phyloP scores from a whole-genome alignment of 2,329 filamentous ascomycete species.

The Aphanocladium album region DNA sequence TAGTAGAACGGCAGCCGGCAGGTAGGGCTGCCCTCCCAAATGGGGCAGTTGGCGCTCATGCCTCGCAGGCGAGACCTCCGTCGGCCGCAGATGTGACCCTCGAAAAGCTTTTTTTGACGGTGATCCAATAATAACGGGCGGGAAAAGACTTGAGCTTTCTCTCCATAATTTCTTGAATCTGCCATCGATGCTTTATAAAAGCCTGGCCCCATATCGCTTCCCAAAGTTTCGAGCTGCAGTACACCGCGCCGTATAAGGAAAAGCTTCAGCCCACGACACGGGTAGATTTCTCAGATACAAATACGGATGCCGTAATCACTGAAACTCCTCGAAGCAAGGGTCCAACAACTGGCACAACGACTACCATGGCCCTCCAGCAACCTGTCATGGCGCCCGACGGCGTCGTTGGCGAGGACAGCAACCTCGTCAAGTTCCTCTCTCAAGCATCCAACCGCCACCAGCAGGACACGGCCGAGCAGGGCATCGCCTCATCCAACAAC shows the following conservation, averaged over 20 bases:
- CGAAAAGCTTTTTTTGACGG: background rate
- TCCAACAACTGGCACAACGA: background rate
- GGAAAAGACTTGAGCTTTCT: too few relatives aligned
- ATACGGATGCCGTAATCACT: too few relatives aligned
- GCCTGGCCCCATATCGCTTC: too few relatives aligned
- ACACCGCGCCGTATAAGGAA: too few relatives aligned
- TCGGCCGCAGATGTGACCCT: background rate
- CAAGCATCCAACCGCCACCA: background rate
- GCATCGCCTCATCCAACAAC: background rate
- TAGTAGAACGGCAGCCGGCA: background rate
- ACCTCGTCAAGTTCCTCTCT: background rate
- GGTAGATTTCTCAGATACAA: too few relatives aligned
- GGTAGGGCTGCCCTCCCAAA: background rate
- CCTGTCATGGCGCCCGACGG: constrained; percentile 11
- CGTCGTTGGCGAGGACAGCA: background rate
- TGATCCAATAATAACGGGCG: too few relatives aligned
- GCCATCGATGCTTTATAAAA: too few relatives aligned
- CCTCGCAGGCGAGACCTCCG: background rate
- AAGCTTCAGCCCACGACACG: too few relatives aligned
- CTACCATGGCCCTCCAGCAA: constrained; percentile 6
- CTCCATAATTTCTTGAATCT: too few relatives aligned
- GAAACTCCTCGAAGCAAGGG: too few relatives aligned
- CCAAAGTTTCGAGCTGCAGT: too few relatives aligned
- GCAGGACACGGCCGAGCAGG: background rate
- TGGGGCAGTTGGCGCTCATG: constrained; percentile 9